A percentile compares a stretch with the other conserved stretches of the same genome.
Conservation (phyloP, 1,139 yeast species). For the Scheffersomyces titani region DNA sequence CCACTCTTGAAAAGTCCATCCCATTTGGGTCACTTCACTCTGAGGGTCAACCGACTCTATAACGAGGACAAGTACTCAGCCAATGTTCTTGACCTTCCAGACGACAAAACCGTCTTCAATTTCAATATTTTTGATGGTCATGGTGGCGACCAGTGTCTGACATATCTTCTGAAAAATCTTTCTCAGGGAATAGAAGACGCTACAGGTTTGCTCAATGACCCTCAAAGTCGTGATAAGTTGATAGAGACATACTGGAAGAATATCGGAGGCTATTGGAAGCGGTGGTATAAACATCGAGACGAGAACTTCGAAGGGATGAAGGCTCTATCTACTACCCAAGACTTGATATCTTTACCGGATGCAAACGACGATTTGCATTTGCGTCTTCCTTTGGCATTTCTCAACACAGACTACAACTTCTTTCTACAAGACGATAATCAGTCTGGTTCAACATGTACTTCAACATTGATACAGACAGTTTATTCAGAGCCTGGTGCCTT, state of each 20-base stretch:
- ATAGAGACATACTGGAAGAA: constrained; percentile 51
- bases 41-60: constrained; percentile 71
- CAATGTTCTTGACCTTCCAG: constrained; percentile 46
- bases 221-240: constrained; percentile 34
- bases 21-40: constrained; percentile 77
- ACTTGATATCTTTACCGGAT: constrained; percentile 13
- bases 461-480: constrained; percentile 64
- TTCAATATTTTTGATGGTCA: constrained; percentile 90
- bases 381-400: constrained; percentile 62
- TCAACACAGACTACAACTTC: constrained; percentile 58
- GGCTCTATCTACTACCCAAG: constrained; percentile 24
- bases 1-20: constrained; percentile 69
- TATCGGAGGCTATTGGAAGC: constrained; percentile 88
- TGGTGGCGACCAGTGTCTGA: constrained; percentile 80
- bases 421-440: constrained; percentile 33
- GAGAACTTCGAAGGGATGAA: constrained; percentile 45
- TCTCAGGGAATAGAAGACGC: constrained; percentile 57
- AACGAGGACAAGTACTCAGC: constrained; percentile 83
- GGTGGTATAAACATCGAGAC: constrained; percentile 61
- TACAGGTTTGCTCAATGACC: constrained; percentile 9
- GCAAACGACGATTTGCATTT: constrained; percentile 53
- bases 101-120: constrained; percentile 44
- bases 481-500: constrained; percentile 32
- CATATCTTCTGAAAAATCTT: constrained; percentile 55
- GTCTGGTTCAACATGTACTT: constrained; percentile 85